Percentiles rank a stretch among this genome's conserved stretches.
These are phyloP conservation scores for Scytalidium lignicola DNA, from an alignment of 2,329 filamentous ascomycete genomes.

Conservation along the genomic window DNA sequence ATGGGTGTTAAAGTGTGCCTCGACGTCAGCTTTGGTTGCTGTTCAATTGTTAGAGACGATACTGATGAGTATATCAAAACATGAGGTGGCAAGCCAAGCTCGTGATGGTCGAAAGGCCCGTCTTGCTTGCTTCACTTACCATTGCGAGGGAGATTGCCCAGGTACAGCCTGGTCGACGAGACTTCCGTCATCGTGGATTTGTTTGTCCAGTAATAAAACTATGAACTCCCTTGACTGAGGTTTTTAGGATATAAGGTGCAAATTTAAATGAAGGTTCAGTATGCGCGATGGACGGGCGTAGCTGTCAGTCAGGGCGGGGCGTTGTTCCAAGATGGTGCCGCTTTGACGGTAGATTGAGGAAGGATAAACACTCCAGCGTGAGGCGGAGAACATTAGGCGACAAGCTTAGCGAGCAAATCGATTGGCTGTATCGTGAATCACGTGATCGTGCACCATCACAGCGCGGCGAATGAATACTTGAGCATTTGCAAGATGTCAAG, in stretches of 20 bases:
- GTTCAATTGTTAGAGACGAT: conserved; percentile 21
- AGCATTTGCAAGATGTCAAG: no score
- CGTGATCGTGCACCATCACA: background rate
- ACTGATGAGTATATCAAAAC: background rate
- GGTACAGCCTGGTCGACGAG: conserved; percentile 89
- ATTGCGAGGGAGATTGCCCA: conserved; percentile 95
- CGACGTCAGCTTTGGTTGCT: conserved; percentile 97
- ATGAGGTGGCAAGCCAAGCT: background rate
- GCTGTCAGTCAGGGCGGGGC: background rate
- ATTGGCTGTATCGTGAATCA: background rate
- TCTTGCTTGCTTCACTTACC: conserved; percentile 53
- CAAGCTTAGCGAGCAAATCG: background rate
- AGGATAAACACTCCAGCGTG: background rate
- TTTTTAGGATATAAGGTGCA: background rate
- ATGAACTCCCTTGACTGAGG: background rate
- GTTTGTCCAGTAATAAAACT: background rate
- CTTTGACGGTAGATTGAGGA: background rate
- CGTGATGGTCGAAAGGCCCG: background rate
- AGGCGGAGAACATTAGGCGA: background rate
- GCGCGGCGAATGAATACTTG: background rate
- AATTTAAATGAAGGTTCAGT: background rate
- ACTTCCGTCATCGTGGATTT: conserved; percentile 66
- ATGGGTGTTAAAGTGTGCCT: conserved; percentile 91
- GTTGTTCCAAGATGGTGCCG: background rate
- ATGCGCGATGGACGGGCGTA: background rate